A percentile compares a stretch with the other conserved stretches of the same genome.
Evolutionary conservation across 495 filamentous ascomycete genomes (phyloP).

Genomic region (Podospora pseudoanserina): DNA sequence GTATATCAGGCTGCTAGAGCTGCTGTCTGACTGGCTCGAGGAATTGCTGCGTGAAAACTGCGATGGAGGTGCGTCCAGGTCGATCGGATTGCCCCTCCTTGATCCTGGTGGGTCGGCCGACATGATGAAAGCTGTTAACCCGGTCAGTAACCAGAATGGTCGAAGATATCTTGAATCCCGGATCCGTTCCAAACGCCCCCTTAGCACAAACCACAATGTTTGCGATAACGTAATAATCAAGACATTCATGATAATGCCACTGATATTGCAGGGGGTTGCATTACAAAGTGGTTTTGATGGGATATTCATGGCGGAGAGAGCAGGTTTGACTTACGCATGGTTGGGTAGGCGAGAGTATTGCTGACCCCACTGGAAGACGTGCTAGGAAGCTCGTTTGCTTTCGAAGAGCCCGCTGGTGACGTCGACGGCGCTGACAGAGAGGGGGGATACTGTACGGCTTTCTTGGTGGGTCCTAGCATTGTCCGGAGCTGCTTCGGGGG

Average conservation of each 20-base stretch:
- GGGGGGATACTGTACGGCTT: background rate
- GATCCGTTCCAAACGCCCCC: too few relatives aligned
- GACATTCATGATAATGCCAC: background rate
- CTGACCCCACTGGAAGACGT: background rate
- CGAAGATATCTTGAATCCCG: too few relatives aligned
- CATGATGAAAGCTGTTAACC: background rate
- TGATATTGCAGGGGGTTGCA: background rate
- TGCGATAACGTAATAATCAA: background rate
- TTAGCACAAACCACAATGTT: too few relatives aligned
- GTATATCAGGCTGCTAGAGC: background rate
- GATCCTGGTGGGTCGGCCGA: background rate
- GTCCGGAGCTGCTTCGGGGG: conserved; percentile 19
- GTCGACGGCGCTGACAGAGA: background rate
- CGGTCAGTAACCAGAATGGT: background rate
- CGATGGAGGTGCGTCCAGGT: background rate
- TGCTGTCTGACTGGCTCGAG: background rate
- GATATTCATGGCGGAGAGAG: background rate
- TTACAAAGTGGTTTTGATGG: background rate
- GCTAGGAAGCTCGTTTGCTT: background rate
- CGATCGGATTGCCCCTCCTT: background rate
- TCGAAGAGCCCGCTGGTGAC: background rate
- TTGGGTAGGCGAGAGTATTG: background rate
- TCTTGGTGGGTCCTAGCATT: background rate
- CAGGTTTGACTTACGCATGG: background rate
- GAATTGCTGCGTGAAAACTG: background rate